These are phyloP conservation scores for Epichloe sp. DNA, from an alignment of 2,329 filamentous ascomycete genomes.

Conservation along the genomic window DNA sequence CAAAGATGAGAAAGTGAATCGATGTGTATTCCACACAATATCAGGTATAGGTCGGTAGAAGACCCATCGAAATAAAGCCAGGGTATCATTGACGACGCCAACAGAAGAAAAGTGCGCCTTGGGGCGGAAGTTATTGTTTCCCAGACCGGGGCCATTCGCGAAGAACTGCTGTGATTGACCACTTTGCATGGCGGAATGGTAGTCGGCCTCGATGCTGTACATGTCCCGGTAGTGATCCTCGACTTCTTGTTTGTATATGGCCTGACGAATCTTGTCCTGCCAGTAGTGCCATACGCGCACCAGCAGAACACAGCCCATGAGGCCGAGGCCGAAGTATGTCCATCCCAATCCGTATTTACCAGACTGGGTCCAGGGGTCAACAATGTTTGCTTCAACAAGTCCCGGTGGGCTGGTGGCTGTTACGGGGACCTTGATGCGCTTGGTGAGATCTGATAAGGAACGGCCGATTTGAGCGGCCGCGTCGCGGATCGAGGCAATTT, in stretches of 20 bases:
- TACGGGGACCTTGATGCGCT: constrained; percentile 47
- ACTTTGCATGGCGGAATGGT: constrained; percentile 33
- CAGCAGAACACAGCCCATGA: constrained; percentile 53
- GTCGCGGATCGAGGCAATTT: constrained; percentile 17
- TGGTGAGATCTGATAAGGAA: constrained; percentile 28
- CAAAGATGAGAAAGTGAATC: constrained; percentile 70
- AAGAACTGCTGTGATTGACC: constrained; percentile 57
- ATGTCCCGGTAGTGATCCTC: constrained; percentile 47
- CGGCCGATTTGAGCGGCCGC: constrained; percentile 20
- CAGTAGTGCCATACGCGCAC: constrained; percentile 77
- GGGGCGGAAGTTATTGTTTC: constrained; percentile 42
- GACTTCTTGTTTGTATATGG: constrained; percentile 73
- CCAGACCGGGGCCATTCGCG: constrained; percentile 46
- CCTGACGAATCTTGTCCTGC: constrained; percentile 86
- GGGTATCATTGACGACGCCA: constrained; percentile 58
- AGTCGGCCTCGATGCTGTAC: constrained; percentile 37
- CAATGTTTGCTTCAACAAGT: constrained; percentile 45
- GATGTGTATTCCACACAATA: constrained; percentile 50
- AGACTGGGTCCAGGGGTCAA: constrained; percentile 70
- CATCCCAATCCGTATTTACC: constrained; percentile 80
- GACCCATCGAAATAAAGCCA: constrained; percentile 76
- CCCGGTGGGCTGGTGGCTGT: constrained; percentile 47
- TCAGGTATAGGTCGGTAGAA: constrained; percentile 81
- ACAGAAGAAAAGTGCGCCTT: constrained; percentile 68
- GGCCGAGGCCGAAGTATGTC: constrained; percentile 71